These are phyloP conservation scores for Neopestalotiopsis sp. DNA, from an alignment of 2,329 filamentous ascomycete species.

Conservation along the genomic window DNA sequence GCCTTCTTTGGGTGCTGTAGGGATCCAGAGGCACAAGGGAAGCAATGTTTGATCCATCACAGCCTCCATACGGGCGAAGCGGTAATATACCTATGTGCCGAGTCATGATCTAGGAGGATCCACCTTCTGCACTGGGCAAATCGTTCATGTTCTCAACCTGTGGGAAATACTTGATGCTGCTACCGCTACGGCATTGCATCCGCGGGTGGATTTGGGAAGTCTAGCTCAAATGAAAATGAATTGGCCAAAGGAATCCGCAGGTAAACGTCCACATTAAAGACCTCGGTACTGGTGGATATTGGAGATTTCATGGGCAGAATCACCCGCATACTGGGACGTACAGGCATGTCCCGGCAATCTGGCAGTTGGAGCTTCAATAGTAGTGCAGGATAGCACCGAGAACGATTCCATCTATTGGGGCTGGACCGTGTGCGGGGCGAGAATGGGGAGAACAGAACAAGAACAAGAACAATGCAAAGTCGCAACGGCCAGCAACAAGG, in stretches of 20 bases:
- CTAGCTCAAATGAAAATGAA: background rate
- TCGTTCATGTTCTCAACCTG: background rate
- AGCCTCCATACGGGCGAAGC: conserved; percentile 18
- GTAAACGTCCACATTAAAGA: background rate
- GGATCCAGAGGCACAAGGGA: background rate
- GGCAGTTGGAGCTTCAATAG: background rate
- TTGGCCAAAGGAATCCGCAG: background rate
- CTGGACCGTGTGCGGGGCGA: background rate
- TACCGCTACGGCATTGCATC: background rate
- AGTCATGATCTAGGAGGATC: conserved; percentile 4
- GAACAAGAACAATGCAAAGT: background rate
- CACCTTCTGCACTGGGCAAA: background rate
- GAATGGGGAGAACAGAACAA: background rate
- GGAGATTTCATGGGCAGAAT: background rate
- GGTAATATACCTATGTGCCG: background rate
- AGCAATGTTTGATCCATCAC: conserved; percentile 1
- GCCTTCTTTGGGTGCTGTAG: background rate
- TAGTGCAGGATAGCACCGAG: background rate
- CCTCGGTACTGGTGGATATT: background rate
- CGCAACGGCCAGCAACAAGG: background rate
- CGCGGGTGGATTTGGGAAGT: background rate
- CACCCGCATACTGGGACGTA: background rate
- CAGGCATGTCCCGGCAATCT: background rate
- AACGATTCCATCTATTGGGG: background rate
- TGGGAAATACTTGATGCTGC: background rate